Conservation (phyloP, 2,329 filamentous ascomycete species). For the Exserohilum turcica region DNA sequence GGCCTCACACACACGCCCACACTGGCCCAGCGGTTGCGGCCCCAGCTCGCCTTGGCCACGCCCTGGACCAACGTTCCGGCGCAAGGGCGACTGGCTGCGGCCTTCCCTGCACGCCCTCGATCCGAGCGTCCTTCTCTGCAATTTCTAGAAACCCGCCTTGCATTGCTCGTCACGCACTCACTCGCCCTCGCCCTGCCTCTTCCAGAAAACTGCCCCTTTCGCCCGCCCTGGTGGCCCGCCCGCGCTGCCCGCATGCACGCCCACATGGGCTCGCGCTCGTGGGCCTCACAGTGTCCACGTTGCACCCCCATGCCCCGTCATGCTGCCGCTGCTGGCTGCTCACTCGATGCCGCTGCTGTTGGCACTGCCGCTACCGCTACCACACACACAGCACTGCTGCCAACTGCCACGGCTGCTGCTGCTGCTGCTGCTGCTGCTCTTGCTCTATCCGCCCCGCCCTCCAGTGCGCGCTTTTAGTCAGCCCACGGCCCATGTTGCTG, state of each 20-base stretch:
- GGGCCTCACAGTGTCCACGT: constrained; percentile 24
- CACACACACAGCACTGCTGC: neutral
- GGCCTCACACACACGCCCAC: constrained; percentile 20
- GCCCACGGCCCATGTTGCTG: constrained; percentile 2
- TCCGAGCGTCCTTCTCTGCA: constrained; percentile 43
- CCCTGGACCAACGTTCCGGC: constrained; percentile 34
- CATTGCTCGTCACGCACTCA: constrained; percentile 20
- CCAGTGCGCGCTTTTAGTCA: constrained; percentile 1
- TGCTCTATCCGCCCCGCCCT: too few species aligned
- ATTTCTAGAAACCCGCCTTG: constrained; percentile 44
- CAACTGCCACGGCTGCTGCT: neutral
- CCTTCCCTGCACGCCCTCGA: constrained; percentile 32
- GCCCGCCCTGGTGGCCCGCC: constrained; percentile 16
- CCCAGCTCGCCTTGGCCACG: too few species aligned
- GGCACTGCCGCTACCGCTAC: constrained; percentile 15
- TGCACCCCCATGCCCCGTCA: neutral
- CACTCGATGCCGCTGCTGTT: too few species aligned
- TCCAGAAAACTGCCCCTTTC: constrained; percentile 48
- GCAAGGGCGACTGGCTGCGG: constrained; percentile 36
- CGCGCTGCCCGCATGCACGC: constrained; percentile 6
- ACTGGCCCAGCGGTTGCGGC: constrained; percentile 40
- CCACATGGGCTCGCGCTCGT: constrained; percentile 1
- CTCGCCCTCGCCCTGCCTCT: constrained; percentile 40
- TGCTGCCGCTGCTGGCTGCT: too few species aligned
- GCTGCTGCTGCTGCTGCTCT: constrained; percentile 17